A percentile compares a stretch with the other conserved stretches of the same genome.
Conservation (phyloP, 441 rosid species). For the Cnidoscolus chayamansa region DNA sequence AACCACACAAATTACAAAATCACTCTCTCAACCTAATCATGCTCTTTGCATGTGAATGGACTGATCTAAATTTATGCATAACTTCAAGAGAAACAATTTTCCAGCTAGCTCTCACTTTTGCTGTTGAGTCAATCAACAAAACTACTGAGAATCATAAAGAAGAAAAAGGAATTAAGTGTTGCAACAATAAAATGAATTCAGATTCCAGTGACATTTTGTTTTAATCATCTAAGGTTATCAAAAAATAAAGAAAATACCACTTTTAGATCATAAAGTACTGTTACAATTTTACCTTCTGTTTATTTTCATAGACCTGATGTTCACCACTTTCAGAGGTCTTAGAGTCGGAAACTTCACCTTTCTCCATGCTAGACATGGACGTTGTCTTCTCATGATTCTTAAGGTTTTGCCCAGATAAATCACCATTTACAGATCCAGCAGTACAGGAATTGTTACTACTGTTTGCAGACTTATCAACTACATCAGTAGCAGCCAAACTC, state of each 20-base stretch:
- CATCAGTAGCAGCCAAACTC: constrained; percentile 14
- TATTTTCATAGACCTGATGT: constrained; percentile 28
- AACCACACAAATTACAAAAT: too few species aligned
- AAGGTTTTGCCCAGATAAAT: constrained; percentile 31
- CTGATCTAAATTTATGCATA: too few species aligned
- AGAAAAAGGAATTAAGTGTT: neutral
- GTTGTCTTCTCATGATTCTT: constrained; percentile 28
- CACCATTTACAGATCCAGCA: constrained; percentile 44
- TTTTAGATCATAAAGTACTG: neutral
- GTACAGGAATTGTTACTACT: constrained; percentile 31
- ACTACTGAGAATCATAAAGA: neutral
- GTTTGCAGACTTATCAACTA: constrained; percentile 24
- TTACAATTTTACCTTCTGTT: constrained; percentile 25
- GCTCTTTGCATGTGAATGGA: too few species aligned
- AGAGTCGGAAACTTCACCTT: constrained; percentile 26
- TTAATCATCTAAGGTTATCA: neutral
- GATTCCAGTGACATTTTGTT: neutral
- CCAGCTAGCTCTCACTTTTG: neutral
- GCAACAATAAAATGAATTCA: neutral
- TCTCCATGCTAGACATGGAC: constrained; percentile 19
- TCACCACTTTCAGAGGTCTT: constrained; percentile 27
- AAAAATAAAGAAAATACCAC: neutral
- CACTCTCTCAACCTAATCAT: too few species aligned
- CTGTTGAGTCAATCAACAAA: neutral
- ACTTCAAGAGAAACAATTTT: neutral